Base-by-base conservation (phyloP, 2,329 filamentous ascomycete genomes). In the Sordariomycetes sp. region DNA sequence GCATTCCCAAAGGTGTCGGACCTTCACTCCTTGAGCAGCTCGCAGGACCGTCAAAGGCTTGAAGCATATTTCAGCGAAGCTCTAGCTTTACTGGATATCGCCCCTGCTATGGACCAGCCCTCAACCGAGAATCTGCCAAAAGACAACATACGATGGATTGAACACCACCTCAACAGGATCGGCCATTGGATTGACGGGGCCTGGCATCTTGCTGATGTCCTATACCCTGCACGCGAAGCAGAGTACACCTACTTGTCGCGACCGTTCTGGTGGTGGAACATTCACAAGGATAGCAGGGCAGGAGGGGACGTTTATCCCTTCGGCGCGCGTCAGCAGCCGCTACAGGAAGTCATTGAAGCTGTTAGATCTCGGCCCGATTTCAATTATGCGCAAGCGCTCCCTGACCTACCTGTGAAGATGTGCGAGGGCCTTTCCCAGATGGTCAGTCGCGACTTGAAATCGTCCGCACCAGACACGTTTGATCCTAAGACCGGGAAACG, bases 201-300 rank as follows among this genome's bases (percentile, higher is more conserved):
- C 12, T 58, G 52, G 51, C 57, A 60, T 30, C 33, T 58, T 18
- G 34, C 47, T 20, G 56, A 59, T 35, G 45, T 51, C 1, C 38
- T 60, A 14, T 57, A 56, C 30, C 53, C 55, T 23, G 52, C 45
- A 3, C 49, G 49, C n/a, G 44, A 53, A 27, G 44, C 53, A 24
- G 51, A 57, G 32, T 58, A 59, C 30, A 42, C 36, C 7, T 59
- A 60, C 40, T 48, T 43, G 21, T 45, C 44, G 15, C 44, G 54
- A n/a, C 58, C 58, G 1, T 60, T 55, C 30, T 61, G 58, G 58
- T 61, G 57, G 57, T 61, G 58, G 55, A 46, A 59, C 25, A 50
- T 58, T 23, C 49, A 57, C 39, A 55, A 53, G 34, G 49, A 58
- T 30, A 49, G n/a, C n/a, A n/a, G n/a, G n/a, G n/a, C n/a, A n/a